Evolutionary conservation across 345 rosid species (phyloP), one percentile per base, ranked within the genome.

Genomic region (Iberis pinnata): DNA sequence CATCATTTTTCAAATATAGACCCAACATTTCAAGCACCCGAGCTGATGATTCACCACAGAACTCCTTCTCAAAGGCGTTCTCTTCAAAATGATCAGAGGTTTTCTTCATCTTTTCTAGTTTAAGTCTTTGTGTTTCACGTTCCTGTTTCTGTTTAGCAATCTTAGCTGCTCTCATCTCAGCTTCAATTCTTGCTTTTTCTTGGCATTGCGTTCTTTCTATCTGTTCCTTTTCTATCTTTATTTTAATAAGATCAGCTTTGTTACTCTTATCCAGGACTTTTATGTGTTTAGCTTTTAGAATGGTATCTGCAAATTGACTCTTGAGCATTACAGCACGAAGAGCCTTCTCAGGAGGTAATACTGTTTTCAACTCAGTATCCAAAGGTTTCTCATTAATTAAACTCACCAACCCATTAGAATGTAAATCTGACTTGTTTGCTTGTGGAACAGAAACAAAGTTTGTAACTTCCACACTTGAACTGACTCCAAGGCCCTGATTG

Each of bases 251-350:
- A 68, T 84, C 82, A 65, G 73, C 75, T 70, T 79, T 80, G 53
- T 74, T 81, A 56, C 73, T 80, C 98, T 87, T 70, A 55, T 73
- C 78, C 37, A 75, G 80, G 17, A 75, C 70, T 25, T 83, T 77
- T 81, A 68, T 80, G 53, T 78, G 83, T 50, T 78, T 73, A 8
- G 95, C 89, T 79, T 73, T 84, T 43, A 79, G 41, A 31, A 90
- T 86, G 19, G 87, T 79, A 32, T 63, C 82, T 12, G 94, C 97
- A 63, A 84, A 90, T 26, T 92, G 89, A 16, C 56, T 71, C 69
- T 74, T 90, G 18, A 89, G 56, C 35, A 75, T 77, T 38, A 88
- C 97, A 70, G 85, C 94, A 25, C 96, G 89, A 9, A 86, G 79
- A 58, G 87, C 94, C 66, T 78, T 89, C 41, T 73, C 62, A 4